Conservation (phyloP, 1,284 basidiomycete species). For the Psilocybe mexicana region DNA sequence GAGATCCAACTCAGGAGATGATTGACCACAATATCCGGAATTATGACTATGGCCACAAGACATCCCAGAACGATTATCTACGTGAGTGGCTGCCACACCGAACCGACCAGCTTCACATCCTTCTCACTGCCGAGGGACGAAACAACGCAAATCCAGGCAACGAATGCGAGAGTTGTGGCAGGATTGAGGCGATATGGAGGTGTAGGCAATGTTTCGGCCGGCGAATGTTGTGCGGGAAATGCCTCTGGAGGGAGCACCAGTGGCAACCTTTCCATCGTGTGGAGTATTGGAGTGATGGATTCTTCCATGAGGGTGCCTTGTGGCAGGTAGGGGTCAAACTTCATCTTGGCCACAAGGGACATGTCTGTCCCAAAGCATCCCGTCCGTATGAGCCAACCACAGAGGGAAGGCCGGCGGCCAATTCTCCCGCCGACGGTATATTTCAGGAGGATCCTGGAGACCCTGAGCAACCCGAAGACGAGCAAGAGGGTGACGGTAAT, state of each 20-base stretch:
- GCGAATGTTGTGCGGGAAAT: background rate
- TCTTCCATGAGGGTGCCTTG: background rate
- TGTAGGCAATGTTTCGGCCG: background rate
- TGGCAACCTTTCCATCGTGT: background rate
- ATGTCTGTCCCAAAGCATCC: background rate
- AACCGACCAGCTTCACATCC: background rate
- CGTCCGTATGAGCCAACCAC: background rate
- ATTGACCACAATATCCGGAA: too few relatives aligned
- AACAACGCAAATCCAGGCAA: background rate
- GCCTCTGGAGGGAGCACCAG: background rate
- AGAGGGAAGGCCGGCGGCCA: background rate
- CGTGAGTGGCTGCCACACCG: background rate
- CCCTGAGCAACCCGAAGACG: too few relatives aligned
- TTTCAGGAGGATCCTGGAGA: background rate
- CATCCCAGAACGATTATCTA: background rate
- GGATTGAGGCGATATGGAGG: background rate
- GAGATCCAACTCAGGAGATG: too few relatives aligned
- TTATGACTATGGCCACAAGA: too few relatives aligned
- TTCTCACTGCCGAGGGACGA: background rate
- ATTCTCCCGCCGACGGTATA: background rate
- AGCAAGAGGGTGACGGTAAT: too few relatives aligned
- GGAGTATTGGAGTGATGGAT: background rate
- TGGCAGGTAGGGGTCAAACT: background rate
- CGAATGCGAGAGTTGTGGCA: background rate
- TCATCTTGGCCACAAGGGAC: background rate